A percentile compares a stretch with the other conserved stretches of the same genome.
phyloP scores from a whole-genome alignment of 2,329 filamentous ascomycete species.

The Scedosporium boydii region DNA sequence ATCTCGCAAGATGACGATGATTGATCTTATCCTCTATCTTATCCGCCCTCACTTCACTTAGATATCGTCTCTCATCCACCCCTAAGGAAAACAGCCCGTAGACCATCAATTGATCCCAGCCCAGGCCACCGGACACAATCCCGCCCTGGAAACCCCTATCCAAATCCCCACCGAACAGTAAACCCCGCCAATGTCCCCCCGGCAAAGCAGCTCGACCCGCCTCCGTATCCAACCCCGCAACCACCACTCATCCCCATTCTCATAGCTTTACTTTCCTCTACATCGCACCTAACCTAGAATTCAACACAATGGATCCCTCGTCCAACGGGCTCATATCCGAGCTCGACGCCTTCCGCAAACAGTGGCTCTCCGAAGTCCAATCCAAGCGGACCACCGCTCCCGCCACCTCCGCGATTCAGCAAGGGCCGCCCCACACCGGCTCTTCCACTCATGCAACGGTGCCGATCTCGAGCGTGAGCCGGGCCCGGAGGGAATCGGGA shows the following conservation, averaged over 20 bases:
- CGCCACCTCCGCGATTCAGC: background rate
- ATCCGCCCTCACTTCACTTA: too few relatives aligned
- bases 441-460: background rate
- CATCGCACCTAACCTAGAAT: background rate
- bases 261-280: background rate
- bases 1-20: too few relatives aligned
- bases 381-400: conserved; percentile 21
- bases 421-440: background rate
- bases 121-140: too few relatives aligned
- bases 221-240: background rate
- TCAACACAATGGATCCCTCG: background rate
- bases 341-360: conserved; percentile 73
- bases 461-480: conserved; percentile 8
- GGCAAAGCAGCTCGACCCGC: background rate
- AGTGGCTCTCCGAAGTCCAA: conserved; percentile 76
- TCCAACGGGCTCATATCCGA: conserved; percentile 49
- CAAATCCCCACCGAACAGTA: background rate
- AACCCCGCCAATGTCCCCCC: background rate
- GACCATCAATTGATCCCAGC: too few relatives aligned
- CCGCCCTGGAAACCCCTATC: background rate
- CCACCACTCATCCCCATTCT: background rate
- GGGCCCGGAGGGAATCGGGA: conserved; percentile 10
- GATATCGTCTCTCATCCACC: too few relatives aligned
- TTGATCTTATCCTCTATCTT: too few relatives aligned
- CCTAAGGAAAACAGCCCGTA: too few relatives aligned